phyloP scores from a whole-genome alignment of 768 basidiomycete species.

The Porphyrellus cyaneotinctus region DNA sequence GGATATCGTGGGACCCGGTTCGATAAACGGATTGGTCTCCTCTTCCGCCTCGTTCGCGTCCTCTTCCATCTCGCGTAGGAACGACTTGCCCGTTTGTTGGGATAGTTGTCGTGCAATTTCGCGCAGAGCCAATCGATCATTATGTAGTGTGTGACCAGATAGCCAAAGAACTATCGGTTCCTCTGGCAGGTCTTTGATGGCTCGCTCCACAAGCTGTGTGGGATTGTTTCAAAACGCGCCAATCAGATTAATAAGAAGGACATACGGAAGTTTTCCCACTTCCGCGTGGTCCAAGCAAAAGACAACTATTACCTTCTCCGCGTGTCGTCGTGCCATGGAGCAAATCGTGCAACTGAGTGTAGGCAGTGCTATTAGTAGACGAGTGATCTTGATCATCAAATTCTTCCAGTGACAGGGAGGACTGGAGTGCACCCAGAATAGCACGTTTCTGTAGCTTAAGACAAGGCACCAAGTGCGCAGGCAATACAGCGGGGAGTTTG shows the following conservation, averaged over 20 bases:
- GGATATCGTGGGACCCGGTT: constrained; percentile 31
- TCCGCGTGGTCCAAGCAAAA: constrained; percentile 79
- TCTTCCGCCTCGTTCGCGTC: constrained; percentile 34
- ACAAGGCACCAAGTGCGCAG: constrained; percentile 41
- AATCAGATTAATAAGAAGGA: neutral
- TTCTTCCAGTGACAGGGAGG: constrained; percentile 20
- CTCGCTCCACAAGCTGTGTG: constrained; percentile 56
- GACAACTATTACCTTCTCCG: constrained; percentile 91
- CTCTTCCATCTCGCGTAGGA: constrained; percentile 37
- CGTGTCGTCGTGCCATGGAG: constrained; percentile 70
- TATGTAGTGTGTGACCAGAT: constrained; percentile 80
- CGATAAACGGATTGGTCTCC: constrained; percentile 51
- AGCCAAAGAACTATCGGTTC: constrained; percentile 74
- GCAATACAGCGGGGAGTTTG: constrained; percentile 31
- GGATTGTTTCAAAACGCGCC: constrained; percentile 1
- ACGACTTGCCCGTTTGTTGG: constrained; percentile 65
- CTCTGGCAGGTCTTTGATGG: constrained; percentile 42
- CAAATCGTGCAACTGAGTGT: constrained; percentile 56
- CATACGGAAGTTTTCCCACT: constrained; percentile 79
- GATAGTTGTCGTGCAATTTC: constrained; percentile 86
- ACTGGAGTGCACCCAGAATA: constrained; percentile 45
- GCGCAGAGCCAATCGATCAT: constrained; percentile 85
- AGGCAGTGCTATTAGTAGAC: constrained; percentile 49
- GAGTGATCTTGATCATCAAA: constrained; percentile 33
- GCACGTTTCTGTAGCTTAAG: constrained; percentile 56